phyloP scores from a whole-genome alignment of 225 moss, liverwort and hornwort genomes.

The Lunularia cruciata region DNA sequence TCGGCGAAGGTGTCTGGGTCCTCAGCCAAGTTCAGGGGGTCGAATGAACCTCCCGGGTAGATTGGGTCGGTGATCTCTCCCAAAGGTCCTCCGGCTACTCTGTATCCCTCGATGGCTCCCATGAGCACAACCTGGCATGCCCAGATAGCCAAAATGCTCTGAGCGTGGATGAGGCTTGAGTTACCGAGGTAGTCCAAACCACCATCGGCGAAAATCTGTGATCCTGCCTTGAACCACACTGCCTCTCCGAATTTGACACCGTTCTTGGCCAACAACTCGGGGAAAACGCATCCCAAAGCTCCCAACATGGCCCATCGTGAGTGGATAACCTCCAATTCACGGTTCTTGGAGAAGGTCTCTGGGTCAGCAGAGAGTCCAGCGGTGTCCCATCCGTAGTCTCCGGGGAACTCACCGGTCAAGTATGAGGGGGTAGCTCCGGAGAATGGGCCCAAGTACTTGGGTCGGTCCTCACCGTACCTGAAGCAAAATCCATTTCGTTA shows the following conservation, averaged over 20 bases:
- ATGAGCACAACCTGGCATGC: conserved; percentile 33
- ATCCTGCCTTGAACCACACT: conserved; percentile 26
- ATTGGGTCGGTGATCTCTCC: conserved; percentile 17
- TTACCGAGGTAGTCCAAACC: conserved; percentile 34
- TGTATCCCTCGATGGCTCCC: conserved; percentile 33
- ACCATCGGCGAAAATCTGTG: conserved; percentile 22
- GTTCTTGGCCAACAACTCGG: conserved; percentile 30
- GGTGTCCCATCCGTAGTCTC: conserved; percentile 60
- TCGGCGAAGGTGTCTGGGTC: conserved; percentile 22
- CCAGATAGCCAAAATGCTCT: conserved; percentile 37
- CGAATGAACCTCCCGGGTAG: conserved; percentile 36
- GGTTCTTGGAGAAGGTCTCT: conserved; percentile 46
- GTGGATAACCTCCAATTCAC: conserved; percentile 38
- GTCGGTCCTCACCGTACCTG: conserved; percentile 57
- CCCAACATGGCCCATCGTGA: conserved; percentile 35
- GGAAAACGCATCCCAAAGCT: too few relatives aligned
- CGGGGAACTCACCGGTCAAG: conserved; percentile 45
- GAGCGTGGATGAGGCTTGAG: conserved; percentile 6
- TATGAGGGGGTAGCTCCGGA: conserved; percentile 31
- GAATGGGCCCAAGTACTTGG: conserved; percentile 49
- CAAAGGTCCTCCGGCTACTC: conserved; percentile 20
- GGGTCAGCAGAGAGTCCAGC: conserved; percentile 51
- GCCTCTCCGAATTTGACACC: conserved; percentile 25
- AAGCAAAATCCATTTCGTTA: too few relatives aligned
- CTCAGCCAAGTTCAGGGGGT: conserved; percentile 31